Evolutionary conservation across 768 basidiomycete genomes (phyloP).

Genomic region (Tricholoma flavovirens): DNA sequence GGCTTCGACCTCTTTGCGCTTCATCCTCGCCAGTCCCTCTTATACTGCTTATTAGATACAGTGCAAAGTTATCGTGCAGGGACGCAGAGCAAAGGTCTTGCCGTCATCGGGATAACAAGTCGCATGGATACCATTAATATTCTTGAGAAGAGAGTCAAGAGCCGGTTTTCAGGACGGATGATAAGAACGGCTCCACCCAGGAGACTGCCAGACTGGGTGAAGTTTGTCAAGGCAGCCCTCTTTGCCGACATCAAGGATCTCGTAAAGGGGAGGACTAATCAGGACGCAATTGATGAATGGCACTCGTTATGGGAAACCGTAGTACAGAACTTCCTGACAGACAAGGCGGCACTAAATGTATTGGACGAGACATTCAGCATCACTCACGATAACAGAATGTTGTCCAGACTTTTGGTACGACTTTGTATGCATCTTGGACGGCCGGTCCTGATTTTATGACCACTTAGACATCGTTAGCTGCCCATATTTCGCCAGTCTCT

Average conservation of each 20-base stretch:
- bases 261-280: conserved; percentile 16
- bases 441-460: not conserved
- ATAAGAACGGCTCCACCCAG: conserved; percentile 66
- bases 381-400: conserved; percentile 51
- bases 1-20: conserved; percentile 91
- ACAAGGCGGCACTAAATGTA: conserved; percentile 36
- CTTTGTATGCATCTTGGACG: not conserved
- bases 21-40: conserved; percentile 85
- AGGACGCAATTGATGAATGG: conserved; percentile 48
- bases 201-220: conserved; percentile 43
- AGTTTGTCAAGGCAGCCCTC: conserved; percentile 44
- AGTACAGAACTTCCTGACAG: conserved; percentile 53
- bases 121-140: conserved; percentile 84
- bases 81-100: conserved; percentile 59
- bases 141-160: conserved; percentile 95
- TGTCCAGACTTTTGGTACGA: conserved; percentile 58
- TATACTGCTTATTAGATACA: conserved; percentile 94
- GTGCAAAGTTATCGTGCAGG: conserved; percentile 77
- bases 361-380: conserved; percentile 59
- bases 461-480: conserved; percentile 36
- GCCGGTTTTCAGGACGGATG: conserved; percentile 91
- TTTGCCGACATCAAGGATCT: conserved; percentile 19
- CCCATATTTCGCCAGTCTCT: conserved; percentile 40
- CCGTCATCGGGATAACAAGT: conserved; percentile 81
- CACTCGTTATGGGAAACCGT: conserved; percentile 45